These are phyloP conservation scores for Leptosphaerulina australis DNA, from an alignment of 2,329 filamentous ascomycete species.

Conservation along the genomic window DNA sequence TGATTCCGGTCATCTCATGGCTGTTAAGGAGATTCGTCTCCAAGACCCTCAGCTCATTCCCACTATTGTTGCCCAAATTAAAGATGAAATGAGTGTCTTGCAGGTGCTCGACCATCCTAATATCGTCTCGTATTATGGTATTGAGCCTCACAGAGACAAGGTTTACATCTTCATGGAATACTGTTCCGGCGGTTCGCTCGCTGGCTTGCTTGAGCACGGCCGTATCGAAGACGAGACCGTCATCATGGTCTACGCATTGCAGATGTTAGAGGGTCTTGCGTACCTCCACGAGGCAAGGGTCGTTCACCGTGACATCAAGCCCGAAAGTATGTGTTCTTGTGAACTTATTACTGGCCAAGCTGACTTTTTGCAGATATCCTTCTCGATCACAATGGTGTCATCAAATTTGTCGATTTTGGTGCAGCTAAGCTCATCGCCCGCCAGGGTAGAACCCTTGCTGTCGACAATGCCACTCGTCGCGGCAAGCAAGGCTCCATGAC, in stretches of 20 bases:
- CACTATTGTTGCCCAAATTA: slow-evolving; percentile 89
- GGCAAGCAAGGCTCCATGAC: slow-evolving; percentile 84
- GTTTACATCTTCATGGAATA: slow-evolving; percentile 99
- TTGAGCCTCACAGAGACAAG: slow-evolving; percentile 96
- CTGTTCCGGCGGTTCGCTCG: slow-evolving; percentile 92
- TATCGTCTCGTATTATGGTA: slow-evolving; percentile 96
- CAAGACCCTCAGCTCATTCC: slow-evolving; percentile 97
- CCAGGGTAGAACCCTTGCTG: slow-evolving; percentile 84
- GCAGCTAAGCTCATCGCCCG: slow-evolving; percentile 96
- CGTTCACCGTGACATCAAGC: slow-evolving; percentile 96
- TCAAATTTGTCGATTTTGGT: slow-evolving; percentile 99
- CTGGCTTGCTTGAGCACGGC: slow-evolving; percentile 88
- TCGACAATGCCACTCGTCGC: slow-evolving; percentile 59
- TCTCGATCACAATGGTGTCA: slow-evolving; percentile 95
- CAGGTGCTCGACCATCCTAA: slow-evolving; percentile 97
- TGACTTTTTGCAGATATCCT: slow-evolving; percentile 81
- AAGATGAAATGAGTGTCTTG: slow-evolving; percentile 95
- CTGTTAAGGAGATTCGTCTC: slow-evolving; percentile 96
- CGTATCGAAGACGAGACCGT: slow-evolving; percentile 98
- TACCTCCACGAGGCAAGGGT: slow-evolving; percentile 93
- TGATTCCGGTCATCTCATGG: slow-evolving; percentile 95
- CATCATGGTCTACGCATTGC: slow-evolving; percentile 93
- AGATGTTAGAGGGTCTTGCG: slow-evolving; percentile 89
- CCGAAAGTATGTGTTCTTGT: slow-evolving; percentile 71
- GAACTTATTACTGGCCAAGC: slow-evolving; percentile 29